Evolutionary conservation across 345 rosid genomes (phyloP), one percentile per base, ranked within the genome.

Genomic region (Euphorbia lathyris): DNA sequence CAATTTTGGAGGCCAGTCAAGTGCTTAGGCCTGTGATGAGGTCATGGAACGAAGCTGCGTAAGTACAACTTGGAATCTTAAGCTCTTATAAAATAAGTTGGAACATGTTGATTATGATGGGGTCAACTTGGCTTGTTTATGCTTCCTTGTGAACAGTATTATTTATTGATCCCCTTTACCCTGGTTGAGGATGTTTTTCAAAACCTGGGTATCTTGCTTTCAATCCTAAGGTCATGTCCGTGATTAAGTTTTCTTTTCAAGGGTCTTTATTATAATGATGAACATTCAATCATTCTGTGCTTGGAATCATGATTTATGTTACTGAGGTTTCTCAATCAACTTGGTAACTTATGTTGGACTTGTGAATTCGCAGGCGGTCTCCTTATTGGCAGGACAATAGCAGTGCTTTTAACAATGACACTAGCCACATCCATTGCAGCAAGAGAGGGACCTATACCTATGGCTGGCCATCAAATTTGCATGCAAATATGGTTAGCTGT

Each of bases 381-480:
- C 81, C 97, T 95, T 74, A 84, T 91, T 64, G 89, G 91, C 75
- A 87, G 99, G 84, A 90, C 99, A 8, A 62, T 87, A 27, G 93
- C 99, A 58, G 84, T 87, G 76, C 87, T 91, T 75, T 76, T 86
- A 64, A 86, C 95, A 38, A 82, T 85, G 85, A 91, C 99, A 10
- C 74, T 91, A 47, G 87, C 96, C 65, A 91, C 99, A 56, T 94
- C 97, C 30, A 70, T 91, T 86, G 99, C 85, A 65, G 95, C 99
- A 69, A 84, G 85, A 77, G 86, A 83, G 72, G 99, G 98, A 68
- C 90, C 96, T 6, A 67, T 85, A 76, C 90, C 82, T 36, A 94
- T 94, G 99, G 97, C 97, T 78, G 97, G 96, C 66, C 86, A 94
- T 85, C 97, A 94, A 82, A 90, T 94, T 68, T 87, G 95, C 76